Conservation (phyloP, 371 early-diverging fungal genomes). For the Umbelopsis sp. region DNA sequence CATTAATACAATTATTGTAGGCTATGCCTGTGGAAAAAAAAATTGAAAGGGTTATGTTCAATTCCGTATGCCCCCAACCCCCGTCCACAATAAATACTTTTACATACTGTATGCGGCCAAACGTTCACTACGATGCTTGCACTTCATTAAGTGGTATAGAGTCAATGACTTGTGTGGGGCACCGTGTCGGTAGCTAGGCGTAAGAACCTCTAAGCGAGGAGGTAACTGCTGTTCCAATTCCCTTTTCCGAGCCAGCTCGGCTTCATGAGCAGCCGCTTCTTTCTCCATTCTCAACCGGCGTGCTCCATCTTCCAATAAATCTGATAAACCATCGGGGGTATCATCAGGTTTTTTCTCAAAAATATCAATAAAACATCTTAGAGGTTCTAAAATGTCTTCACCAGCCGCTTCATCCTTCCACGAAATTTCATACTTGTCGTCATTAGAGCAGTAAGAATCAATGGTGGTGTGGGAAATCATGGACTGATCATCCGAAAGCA, state of each 20-base stretch:
- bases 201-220: constrained; percentile 33
- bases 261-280: constrained; percentile 18
- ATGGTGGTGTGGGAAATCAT: background rate
- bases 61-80: too few relatives aligned
- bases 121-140: constrained; percentile 33
- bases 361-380: constrained; percentile 42
- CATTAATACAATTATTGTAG: constrained; percentile 44
- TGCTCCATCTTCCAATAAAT: constrained; percentile 42
- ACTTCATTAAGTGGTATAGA: constrained; percentile 55
- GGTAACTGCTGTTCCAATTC: constrained; percentile 23
- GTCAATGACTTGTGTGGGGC: constrained; percentile 44
- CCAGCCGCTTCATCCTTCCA: constrained; percentile 52
- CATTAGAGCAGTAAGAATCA: constrained; percentile 12
- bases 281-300: constrained; percentile 33
- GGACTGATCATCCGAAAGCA: background rate
- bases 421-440: constrained; percentile 43
- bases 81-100: too few relatives aligned
- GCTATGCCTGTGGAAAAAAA: constrained; percentile 33
- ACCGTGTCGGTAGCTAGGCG: constrained; percentile 44
- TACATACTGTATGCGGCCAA: constrained; percentile 43
- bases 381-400: constrained; percentile 41
- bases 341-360: constrained; percentile 41
- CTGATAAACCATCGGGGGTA: constrained; percentile 37
- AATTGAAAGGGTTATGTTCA: background rate
- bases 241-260: constrained; percentile 23